phyloP scores from a whole-genome alignment of 1,284 basidiomycete genomes.

The Trichosporon faecale region DNA sequence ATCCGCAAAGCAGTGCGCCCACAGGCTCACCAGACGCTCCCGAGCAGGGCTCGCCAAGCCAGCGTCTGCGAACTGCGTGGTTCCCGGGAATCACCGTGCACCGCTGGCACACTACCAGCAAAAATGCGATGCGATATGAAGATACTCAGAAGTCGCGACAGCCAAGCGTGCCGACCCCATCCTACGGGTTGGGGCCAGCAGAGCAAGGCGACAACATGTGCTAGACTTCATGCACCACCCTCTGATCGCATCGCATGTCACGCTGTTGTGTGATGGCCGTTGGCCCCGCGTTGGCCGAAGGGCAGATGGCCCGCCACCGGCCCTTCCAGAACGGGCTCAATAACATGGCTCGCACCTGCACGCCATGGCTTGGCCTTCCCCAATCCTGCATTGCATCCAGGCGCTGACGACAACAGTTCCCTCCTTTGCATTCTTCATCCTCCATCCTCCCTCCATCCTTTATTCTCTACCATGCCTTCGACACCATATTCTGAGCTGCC shows the following conservation, averaged over 20 bases:
- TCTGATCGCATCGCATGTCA: conserved; percentile 28
- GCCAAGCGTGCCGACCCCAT: conserved; percentile 15
- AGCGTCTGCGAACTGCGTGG: background rate
- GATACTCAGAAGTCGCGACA: conserved; percentile 42
- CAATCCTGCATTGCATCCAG: background rate
- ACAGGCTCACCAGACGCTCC: background rate
- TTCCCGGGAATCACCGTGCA: background rate
- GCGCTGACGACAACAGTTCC: background rate
- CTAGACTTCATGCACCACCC: conserved; percentile 49
- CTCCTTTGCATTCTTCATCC: conserved; percentile 5
- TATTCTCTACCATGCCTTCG: conserved; percentile 25
- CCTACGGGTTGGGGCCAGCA: conserved; percentile 12
- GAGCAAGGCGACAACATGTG: conserved; percentile 29
- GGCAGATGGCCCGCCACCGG: background rate
- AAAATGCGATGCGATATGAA: conserved; percentile 27
- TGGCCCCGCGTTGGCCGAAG: background rate
- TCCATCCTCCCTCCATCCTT: conserved; percentile 3
- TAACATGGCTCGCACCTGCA: background rate
- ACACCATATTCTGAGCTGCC: conserved; percentile 31
- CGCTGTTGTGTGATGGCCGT: background rate
- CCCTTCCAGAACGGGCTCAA: background rate
- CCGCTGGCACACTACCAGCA: background rate
- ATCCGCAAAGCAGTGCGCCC: background rate
- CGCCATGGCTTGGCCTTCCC: background rate
- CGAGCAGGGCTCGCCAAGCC: background rate